phyloP scores from a whole-genome alignment of 192 early-diverging fungal genomes.

The Backusella sp. region DNA sequence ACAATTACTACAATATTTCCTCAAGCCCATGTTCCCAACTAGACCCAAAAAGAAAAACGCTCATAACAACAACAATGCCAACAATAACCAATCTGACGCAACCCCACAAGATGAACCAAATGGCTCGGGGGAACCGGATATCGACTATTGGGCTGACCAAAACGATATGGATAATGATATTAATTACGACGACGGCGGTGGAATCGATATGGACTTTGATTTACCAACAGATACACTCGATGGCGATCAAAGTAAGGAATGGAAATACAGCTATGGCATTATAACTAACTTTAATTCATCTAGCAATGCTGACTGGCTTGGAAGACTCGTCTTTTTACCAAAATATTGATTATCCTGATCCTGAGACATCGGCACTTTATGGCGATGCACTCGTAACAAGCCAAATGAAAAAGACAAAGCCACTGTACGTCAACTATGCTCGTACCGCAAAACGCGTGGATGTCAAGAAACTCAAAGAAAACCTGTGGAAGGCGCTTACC shows the following conservation, averaged over 20 bases:
- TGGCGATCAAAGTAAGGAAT: conserved; percentile 25
- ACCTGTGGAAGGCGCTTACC: conserved; percentile 84
- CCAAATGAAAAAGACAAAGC: conserved; percentile 61
- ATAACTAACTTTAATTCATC: not conserved
- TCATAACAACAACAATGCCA: not conserved
- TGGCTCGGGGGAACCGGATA: conserved; percentile 34
- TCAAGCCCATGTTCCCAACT: conserved; percentile 44
- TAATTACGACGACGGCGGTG: not conserved
- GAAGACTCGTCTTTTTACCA: conserved; percentile 43
- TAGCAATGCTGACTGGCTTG: conserved; percentile 17
- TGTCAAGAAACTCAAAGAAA: conserved; percentile 95
- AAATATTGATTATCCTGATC: conserved; percentile 38
- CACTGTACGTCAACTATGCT: conserved; percentile 76
- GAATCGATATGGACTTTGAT: conserved; percentile 31
- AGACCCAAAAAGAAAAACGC: not conserved
- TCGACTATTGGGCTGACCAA: conserved; percentile 46
- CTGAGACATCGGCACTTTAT: conserved; percentile 32
- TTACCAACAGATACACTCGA: conserved; percentile 25
- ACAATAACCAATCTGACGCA: not conserved
- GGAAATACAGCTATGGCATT: not conserved
- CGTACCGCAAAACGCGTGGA: conserved; percentile 91
- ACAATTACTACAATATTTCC: conserved; percentile 50
- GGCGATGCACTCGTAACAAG: conserved; percentile 34
- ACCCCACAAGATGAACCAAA: not conserved
- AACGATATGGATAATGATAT: not conserved